Evolutionary conservation across 257 asterid species (phyloP), one percentile per base, ranked within the genome.

Genomic region (Sherardia arvensis): DNA sequence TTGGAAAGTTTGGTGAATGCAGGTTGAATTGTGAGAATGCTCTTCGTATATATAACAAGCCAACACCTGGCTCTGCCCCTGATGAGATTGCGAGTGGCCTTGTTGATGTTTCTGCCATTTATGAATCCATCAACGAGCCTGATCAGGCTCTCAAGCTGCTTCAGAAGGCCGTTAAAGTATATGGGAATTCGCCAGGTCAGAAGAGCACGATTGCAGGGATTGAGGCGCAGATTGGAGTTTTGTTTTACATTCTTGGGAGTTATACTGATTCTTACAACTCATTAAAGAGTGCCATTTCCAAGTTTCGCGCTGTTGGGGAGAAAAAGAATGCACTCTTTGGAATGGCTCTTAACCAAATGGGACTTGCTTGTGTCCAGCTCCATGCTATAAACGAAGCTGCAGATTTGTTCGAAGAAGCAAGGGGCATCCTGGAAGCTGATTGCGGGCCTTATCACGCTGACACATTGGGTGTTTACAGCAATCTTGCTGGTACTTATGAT

Each of bases 21-120:
- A 84, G 83, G 77, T 75, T 90, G 0, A 87, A 83, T 45, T 85
- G 96, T 22, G 95, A 89, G 64, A 82, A 79, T 45, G 96, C 95
- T 15, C 81, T 89, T 62, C 79, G 76, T 6, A 84, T 92, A 56
- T 92, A 81, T 28, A 63, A 75, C 1, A 91, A 82, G 77, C 88
- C 89, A 0, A 36, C 68, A 23, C 80, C 78, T 0, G 91, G 86
- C 40, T 68, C 75, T 63, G 78, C 79, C 0, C 76, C 77, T 0
- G 99, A 89, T 61, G 99, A 84, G 73, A 83, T 87, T 7, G 99
- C 96, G 0, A 85, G 92, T 33, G 95, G 97, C 53, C 71, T 92
- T 0, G 80, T 72, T 23, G 80, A 78, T 65, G 65, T 72, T 61
- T 76, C 84, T 43, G 84, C 78, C 22, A 79, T 79, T 18, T 79